Conservation (phyloP, 2,329 filamentous ascomycete genomes). For the Aspergillus unguis region DNA sequence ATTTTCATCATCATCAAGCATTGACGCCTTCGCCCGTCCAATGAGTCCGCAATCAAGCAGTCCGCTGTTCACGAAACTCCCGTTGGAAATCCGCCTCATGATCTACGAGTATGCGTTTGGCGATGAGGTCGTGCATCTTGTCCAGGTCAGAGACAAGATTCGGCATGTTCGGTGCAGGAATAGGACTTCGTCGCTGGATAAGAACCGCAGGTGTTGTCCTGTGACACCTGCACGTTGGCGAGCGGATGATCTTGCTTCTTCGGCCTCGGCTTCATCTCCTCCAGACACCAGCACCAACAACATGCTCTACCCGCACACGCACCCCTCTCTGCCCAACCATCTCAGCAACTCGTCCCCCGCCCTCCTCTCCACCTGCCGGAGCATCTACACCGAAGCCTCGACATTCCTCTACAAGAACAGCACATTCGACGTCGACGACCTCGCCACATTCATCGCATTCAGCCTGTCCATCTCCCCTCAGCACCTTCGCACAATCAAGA, state of each 20-base stretch:
- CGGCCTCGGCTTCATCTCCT: background rate
- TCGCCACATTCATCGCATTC: slow-evolving; percentile 38
- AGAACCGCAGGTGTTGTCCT: slow-evolving; percentile 35
- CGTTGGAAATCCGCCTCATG: slow-evolving; percentile 37
- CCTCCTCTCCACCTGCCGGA: slow-evolving; percentile 33
- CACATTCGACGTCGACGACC: slow-evolving; percentile 36
- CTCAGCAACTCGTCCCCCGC: slow-evolving; percentile 25
- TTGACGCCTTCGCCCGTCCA: slow-evolving; percentile 18
- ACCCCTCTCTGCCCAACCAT: slow-evolving; percentile 20
- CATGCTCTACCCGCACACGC: slow-evolving; percentile 37
- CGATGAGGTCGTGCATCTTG: slow-evolving; percentile 33
- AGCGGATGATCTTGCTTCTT: background rate
- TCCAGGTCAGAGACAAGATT: slow-evolving; percentile 35
- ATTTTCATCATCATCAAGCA: background rate
- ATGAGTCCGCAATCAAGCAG: slow-evolving; percentile 21
- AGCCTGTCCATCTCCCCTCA: slow-evolving; percentile 19
- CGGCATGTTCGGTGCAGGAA: slow-evolving; percentile 33
- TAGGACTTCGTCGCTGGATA: slow-evolving; percentile 21
- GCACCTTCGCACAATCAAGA: slow-evolving; percentile 19
- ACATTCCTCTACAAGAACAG: slow-evolving; percentile 28
- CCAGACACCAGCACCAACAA: slow-evolving; percentile 3
- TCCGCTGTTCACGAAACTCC: slow-evolving; percentile 27
- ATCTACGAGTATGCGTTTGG: slow-evolving; percentile 39
- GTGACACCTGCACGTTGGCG: slow-evolving; percentile 33
- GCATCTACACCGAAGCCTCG: slow-evolving; percentile 35